A percentile compares a stretch with the other conserved stretches of the same genome.
Evolutionary conservation across 2,329 filamentous ascomycete genomes (phyloP).

Genomic region (Dissoconium aciculare): DNA sequence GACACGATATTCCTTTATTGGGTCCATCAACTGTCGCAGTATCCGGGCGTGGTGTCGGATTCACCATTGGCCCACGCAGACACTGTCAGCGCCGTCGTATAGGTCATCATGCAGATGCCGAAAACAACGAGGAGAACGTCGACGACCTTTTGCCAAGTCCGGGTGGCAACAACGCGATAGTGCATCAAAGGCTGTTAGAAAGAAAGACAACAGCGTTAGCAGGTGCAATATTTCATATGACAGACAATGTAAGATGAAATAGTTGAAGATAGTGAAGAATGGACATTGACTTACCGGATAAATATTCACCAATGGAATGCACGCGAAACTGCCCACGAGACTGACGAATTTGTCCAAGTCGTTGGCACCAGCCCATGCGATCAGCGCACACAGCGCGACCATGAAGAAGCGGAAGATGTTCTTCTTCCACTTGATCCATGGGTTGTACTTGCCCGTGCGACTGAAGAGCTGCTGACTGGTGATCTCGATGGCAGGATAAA

Average conservation of each 20-base stretch:
- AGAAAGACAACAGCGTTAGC: constrained; percentile 6
- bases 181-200: constrained; percentile 70
- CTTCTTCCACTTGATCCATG: constrained; percentile 99
- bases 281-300: constrained; percentile 79
- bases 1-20: too few relatives aligned
- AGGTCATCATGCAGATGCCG: constrained; percentile 74
- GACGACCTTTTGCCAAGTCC: constrained; percentile 48
- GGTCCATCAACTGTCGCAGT: constrained; percentile 44
- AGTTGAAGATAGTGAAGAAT: too few relatives aligned
- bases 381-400: constrained; percentile 67
- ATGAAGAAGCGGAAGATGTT: constrained; percentile 91
- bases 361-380: constrained; percentile 85
- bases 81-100: constrained; percentile 77
- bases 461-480: constrained; percentile 90
- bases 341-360: constrained; percentile 96
- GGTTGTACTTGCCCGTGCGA: constrained; percentile 90
- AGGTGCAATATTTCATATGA: background rate
- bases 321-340: constrained; percentile 92
- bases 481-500: constrained; percentile 95
- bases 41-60: constrained; percentile 40
- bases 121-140: constrained; percentile 70
- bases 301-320: constrained; percentile 90
- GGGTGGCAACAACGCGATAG: constrained; percentile 62
- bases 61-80: constrained; percentile 63
- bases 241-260: constrained; percentile 16